Evolutionary conservation across 805 yeast species (phyloP), one percentile per base, ranked within the genome.

Genomic region (Pichia scutulata): DNA sequence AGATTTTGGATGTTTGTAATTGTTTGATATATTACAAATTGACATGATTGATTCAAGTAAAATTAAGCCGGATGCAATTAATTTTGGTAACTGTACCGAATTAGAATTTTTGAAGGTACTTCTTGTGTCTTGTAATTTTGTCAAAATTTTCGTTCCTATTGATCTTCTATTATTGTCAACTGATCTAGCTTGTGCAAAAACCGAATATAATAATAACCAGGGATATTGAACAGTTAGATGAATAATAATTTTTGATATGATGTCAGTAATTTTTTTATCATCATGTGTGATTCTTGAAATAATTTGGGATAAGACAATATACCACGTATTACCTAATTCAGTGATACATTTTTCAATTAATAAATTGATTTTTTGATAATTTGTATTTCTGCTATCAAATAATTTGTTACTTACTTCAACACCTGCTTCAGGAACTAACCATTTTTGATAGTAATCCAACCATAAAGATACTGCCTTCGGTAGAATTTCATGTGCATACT

Each of bases 401-500:
- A 54, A 36, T 28, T 48, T 48, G 4, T 41, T 39, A 12, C 37
- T 28, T 3, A 47, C 14, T 2, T 37, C 21, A 25, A 45, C 16
- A 14, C 18, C 22, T 1, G 46, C 23, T 2, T 36, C 46, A 7
- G 36, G 13, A 19, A 41, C 18, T 23, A 46, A 54, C 47, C 65
- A 66, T 43, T 60, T 64, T 36, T 71, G 73, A 1, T 76, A 80
- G 63, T 84, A 86, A 58, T 90, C 96, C 23, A 93, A 70, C 99
- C 99, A 93, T 9, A 87, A 75, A 0, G 96, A 89, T 6, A 90
- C 76, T n/a, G 88, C 77, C 59, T 89, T 89, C 0, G 99, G 98
- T 21, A 93, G 69, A 0, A 92, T 84, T 66, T 93, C 97, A 60
- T 81, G 84, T 28, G 51, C 53, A 33, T 52, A 49, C 9, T 42